These are phyloP conservation scores for Suillus decipiens DNA, from an alignment of 768 basidiomycete species.

Conservation along the genomic window DNA sequence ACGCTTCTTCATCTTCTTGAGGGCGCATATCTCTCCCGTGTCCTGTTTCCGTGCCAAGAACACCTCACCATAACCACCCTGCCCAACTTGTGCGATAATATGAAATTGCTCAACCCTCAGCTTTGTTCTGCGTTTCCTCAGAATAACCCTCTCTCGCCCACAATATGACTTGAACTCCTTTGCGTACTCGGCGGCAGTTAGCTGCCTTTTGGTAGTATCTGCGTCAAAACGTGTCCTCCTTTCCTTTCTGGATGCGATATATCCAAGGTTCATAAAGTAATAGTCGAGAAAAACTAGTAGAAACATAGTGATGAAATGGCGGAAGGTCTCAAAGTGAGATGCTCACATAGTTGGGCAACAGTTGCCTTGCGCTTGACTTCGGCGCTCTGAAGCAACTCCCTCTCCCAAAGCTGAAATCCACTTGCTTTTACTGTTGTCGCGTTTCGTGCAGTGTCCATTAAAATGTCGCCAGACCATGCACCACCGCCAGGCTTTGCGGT, in stretches of 20 bases:
- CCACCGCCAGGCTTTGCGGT: conserved; percentile 54
- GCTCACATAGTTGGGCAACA: conserved; percentile 93
- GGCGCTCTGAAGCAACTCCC: conserved; percentile 75
- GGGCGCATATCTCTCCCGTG: conserved; percentile 92
- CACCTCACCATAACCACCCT: conserved; percentile 98
- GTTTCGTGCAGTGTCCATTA: conserved; percentile 53
- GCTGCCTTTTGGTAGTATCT: conserved; percentile 71
- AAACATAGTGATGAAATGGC: conserved; percentile 15
- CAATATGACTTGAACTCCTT: conserved; percentile 93
- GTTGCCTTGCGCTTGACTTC: conserved; percentile 96
- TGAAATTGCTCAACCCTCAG: conserved; percentile 94
- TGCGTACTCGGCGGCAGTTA: conserved; percentile 54
- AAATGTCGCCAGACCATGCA: conserved; percentile 54
- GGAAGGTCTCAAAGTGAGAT: conserved; percentile 3
- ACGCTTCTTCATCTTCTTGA: conserved; percentile 96
- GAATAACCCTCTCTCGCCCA: conserved; percentile 88
- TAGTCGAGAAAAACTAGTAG: conserved; percentile 91
- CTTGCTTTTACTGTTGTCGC: conserved; percentile 52
- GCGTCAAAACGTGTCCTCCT: conserved; percentile 80
- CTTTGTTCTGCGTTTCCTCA: conserved; percentile 92
- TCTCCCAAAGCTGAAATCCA: conserved; percentile 77
- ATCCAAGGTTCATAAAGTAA: conserved; percentile 94
- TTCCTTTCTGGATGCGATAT: conserved; percentile 83
- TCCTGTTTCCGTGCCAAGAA: conserved; percentile 95
- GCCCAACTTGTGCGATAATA: conserved; percentile 97